Evolutionary conservation across 805 yeast species (phyloP), one percentile per base, ranked within the genome.

Genomic region (Kodamaea leandrae): DNA sequence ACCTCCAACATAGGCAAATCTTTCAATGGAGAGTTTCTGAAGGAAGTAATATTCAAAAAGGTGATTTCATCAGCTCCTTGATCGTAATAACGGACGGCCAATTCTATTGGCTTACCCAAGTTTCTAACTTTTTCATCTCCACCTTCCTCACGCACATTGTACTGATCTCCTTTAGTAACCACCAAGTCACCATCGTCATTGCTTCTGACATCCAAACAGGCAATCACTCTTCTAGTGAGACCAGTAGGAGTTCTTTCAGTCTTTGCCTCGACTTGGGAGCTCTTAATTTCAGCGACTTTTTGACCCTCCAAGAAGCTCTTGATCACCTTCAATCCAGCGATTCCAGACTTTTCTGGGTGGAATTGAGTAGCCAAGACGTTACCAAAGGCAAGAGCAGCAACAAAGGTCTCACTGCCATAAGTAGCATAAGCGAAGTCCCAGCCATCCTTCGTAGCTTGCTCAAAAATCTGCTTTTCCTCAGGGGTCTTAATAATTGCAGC

Each of bases 21-120:
- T 46, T 74, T 79, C 35, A 91, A 63, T 2, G 99, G 99, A 23
- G 95, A 88, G 63, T 90, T 87, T 61, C 98, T 77, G 68, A 93
- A 93, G 3, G 97, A 89, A 0, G 99, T 95, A 53, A 93, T 93
- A 58, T 93, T 93, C 51, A 93, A 72, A 53, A 93, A 93, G 0
- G 98, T 91, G 24, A 93, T 81, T 63, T 93, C 99, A 60, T 93
- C 99, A 0, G 99, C 98, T 20, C 99, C 99, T 64, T 93, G 97
- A 27, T 74, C 66, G 56, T 86, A 93, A 59, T 93, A 93, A 53
- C 81, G 82, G 50, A 88, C 83, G 2, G 99, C 99, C 61, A 93
- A 68, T 56, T 87, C 87, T 0, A 93, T 96, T 1, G 99, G 99
- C 61, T 95, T 93, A 13, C 99, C 99, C 45, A 93, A 70, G 58